Evolutionary conservation across 202 grass and related monocot genomes (phyloP).

Genomic region (Panicum virgatum): DNA sequence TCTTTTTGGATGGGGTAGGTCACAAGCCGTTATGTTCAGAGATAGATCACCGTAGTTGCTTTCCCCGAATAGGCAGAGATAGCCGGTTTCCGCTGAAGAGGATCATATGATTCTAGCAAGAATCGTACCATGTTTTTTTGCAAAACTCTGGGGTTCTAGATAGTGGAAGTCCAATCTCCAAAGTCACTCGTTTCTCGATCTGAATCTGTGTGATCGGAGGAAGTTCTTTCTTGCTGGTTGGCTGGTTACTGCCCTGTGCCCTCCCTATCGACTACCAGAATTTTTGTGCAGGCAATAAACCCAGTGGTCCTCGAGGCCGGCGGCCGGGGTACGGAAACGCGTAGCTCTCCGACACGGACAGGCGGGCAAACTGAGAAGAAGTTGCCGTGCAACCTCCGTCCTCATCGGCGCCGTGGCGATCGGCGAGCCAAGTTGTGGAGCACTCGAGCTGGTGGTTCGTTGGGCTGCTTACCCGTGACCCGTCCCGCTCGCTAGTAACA

Average conservation of each 20-base stretch:
- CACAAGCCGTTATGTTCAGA: too few relatives aligned
- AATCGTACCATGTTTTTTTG: background rate
- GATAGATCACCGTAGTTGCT: too few relatives aligned
- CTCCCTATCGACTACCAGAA: background rate
- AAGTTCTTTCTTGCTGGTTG: too few relatives aligned
- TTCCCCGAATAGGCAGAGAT: too few relatives aligned
- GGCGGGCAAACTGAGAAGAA: slow-evolving; percentile 3
- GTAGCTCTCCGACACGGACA: slow-evolving; percentile 3
- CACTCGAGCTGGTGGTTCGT: background rate
- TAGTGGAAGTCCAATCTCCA: too few relatives aligned
- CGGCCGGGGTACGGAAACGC: background rate
- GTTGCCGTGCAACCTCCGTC: slow-evolving; percentile 24
- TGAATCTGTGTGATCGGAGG: too few relatives aligned
- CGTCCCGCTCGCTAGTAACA: background rate
- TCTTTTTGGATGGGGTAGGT: too few relatives aligned
- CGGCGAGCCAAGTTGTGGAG: background rate
- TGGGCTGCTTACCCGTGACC: background rate
- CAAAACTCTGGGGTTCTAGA: too few relatives aligned
- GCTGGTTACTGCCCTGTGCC: too few relatives aligned
- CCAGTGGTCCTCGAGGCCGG: background rate
- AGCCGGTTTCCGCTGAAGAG: too few relatives aligned
- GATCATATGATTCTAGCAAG: background rate
- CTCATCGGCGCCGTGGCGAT: background rate
- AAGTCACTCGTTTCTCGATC: too few relatives aligned
- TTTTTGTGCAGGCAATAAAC: slow-evolving; percentile 23